Base-by-base conservation (phyloP, 306 rosid species). In the Biancaea sappan region DNA sequence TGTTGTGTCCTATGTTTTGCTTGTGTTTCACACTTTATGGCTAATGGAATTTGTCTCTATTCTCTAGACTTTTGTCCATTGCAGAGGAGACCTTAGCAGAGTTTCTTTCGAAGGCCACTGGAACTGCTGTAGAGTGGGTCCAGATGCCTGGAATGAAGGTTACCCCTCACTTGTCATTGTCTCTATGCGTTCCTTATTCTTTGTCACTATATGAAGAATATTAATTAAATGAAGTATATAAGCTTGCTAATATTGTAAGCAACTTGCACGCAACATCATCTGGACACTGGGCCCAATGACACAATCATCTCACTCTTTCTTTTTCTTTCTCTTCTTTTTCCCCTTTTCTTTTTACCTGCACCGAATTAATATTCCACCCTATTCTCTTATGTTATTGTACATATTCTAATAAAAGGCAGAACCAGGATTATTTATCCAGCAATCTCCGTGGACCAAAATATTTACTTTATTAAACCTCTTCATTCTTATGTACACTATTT, bases 111-210 rank as follows among this genome's bases (percentile, higher is more conserved):
- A 94, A 94, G 96, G 99, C 99, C 56, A 94, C 99, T 77, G 99
- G 99, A 84, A 94, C 99, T 82, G 99, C 99, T 76, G 97, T 94
- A 68, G 99, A 94, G 96, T 94, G 99, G 99, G 96, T 94, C 96
- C 99, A 94, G 87, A 81, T 94, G 96, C 99, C 99, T 81, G 99
- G 99, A 87, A 94, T 94, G 99, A 94, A 94, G 99, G 99, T 94
- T 70, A 46, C 74, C 70, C 9, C 82, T 25, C 16, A 8, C 59
- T 50, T 58, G 35, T 71, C 68, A 18, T 74, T 46, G 4, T 58
- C 57, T 47, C 46, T 4, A 29, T 68, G 28, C 58, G n/a, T 19
- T 64, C 78, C 12, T 60, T 54, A 31, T 67, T 62, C 44, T 73
- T 81, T 56, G 73, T 54, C 58, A 16, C 18, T 80, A 31, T 68